phyloP scores from a whole-genome alignment of 148 eudicot species.

The Cornus florida region DNA sequence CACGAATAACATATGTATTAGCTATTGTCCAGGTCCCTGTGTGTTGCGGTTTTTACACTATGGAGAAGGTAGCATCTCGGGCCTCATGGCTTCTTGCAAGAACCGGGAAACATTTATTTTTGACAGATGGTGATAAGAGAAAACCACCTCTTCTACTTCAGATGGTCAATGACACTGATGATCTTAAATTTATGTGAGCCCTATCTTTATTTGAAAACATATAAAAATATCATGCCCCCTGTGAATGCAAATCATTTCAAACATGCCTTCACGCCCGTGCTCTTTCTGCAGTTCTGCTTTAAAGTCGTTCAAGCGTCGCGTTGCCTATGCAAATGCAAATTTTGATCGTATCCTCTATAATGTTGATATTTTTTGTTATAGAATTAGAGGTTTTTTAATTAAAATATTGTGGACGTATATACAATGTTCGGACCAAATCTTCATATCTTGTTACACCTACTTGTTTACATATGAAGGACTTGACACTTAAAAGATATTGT shows the following conservation, averaged over 20 bases:
- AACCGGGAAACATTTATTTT: constrained; percentile 75
- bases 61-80: constrained; percentile 64
- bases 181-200: constrained; percentile 77
- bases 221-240: not conserved
- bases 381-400: not conserved
- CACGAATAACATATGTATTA: not conserved
- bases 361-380: not conserved
- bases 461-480: constrained; percentile 27
- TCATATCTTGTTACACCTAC: no score
- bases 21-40: constrained; percentile 58
- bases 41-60: constrained; percentile 59
- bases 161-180: constrained; percentile 69
- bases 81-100: constrained; percentile 71
- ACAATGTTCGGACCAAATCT: not conserved
- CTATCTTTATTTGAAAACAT: not conserved
- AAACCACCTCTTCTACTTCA: constrained; percentile 75
- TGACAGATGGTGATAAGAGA: constrained; percentile 62
- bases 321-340: constrained; percentile 75
- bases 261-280: constrained; percentile 8
- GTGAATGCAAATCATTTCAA: not conserved
- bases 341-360: constrained; percentile 76
- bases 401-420: not conserved
- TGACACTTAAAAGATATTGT: constrained; percentile 65
- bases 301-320: constrained; percentile 71
- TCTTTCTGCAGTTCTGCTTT: constrained; percentile 70